Base-by-base conservation (phyloP, 2,329 filamentous ascomycete species). In the Ceratocystis ficicola region DNA sequence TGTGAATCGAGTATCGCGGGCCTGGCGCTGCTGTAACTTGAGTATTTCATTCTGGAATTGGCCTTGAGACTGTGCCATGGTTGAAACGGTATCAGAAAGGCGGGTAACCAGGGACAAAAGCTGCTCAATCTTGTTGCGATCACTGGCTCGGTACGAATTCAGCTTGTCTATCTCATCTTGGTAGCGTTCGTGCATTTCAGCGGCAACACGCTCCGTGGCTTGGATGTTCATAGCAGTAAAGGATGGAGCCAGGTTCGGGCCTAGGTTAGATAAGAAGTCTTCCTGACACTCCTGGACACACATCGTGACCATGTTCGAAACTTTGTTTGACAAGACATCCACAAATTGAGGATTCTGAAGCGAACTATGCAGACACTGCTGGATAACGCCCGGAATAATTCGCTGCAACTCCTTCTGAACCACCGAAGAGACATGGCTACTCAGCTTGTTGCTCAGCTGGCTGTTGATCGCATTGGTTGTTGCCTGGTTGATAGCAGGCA, bases 341-440 rank as follows among this genome's bases (percentile, higher is more conserved):
- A 90, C 78, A 48, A 94, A 79, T 62, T 92, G 86, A 10, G 86
- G 85, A 69, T 87, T 88, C 72, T 89, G 86, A 6, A 77, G 68
- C 15, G 86, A 85, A 69, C 87, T 87, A 72, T 89, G 86, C 10
- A 77, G 68, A 25, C 88, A 84, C 69, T 84, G 83, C 60, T 79
- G 77, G 66, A 95, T 78, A 8, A 85, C 81, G 68, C 81, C 78
- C 1, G 90, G 90, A 44, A 97, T 78, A 44, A 81, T 76, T 66
- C 81, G 81, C 72, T 88, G 86, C 69, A 96, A 77, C 74, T 95
- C 90, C 69, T 85, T 85, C 66, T 89, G 84, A 55, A 95, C 75
- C 1, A 81, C 78, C 50, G 81, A 80, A n/a, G 83, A 80, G 48
- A 95, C 75, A 64, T 87, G 81, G 62, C 84, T 80, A 69, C 83